phyloP scores from a whole-genome alignment of 495 filamentous ascomycete species.

The Daldinia bambusicola region DNA sequence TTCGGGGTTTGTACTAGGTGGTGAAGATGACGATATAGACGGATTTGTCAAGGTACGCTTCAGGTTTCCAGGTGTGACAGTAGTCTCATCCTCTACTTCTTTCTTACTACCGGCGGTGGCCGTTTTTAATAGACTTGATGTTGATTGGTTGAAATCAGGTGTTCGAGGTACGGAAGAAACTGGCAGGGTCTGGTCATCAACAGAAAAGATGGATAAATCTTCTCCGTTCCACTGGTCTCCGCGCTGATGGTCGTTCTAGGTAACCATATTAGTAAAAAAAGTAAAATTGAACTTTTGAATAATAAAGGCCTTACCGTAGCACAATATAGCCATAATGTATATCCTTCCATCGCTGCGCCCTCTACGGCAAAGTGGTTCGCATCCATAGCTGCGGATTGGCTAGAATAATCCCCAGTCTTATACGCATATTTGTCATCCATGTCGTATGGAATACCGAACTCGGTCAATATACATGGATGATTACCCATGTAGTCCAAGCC shows the following conservation, averaged over 20 bases:
- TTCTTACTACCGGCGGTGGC: conserved; percentile 43
- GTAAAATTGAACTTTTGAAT: background rate
- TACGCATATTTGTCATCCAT: conserved; percentile 98
- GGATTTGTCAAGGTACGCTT: conserved; percentile 75
- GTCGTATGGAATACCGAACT: conserved; percentile 98
- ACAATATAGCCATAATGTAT: conserved; percentile 89
- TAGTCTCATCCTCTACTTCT: conserved; percentile 64
- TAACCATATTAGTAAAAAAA: conserved; percentile 16
- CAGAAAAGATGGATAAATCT: conserved; percentile 88
- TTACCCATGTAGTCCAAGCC: conserved; percentile 90
- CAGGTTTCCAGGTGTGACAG: conserved; percentile 74
- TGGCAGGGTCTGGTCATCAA: conserved; percentile 79
- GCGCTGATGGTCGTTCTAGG: conserved; percentile 83
- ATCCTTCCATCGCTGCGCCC: conserved; percentile 80
- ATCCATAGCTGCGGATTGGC: conserved; percentile 93
- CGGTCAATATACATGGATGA: conserved; percentile 90
- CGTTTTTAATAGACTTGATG: conserved; percentile 47
- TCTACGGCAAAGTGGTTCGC: conserved; percentile 95
- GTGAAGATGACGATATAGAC: conserved; percentile 73
- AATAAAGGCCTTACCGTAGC: conserved; percentile 62
- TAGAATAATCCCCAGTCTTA: conserved; percentile 94
- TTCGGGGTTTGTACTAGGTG: conserved; percentile 61
- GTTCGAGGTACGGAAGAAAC: conserved; percentile 57
- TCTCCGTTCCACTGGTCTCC: conserved; percentile 99
- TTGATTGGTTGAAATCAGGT: conserved; percentile 52